phyloP scores from a whole-genome alignment of 139 green algal species.

The Chlorella sp. region DNA sequence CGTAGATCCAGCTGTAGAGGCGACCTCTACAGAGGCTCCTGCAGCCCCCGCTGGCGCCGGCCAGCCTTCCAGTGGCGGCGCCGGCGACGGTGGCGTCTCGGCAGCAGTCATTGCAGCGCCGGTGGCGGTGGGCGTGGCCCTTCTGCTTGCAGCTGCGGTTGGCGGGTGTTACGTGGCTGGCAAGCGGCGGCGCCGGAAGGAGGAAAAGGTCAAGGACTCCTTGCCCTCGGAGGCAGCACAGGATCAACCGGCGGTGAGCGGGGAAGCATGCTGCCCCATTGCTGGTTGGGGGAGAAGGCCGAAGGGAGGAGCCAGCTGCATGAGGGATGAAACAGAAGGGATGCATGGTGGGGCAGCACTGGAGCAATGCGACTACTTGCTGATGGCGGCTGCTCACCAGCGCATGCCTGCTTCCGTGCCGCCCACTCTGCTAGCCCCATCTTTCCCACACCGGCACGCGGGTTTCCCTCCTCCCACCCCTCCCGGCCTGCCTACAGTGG shows the following conservation, averaged over 20 bases:
- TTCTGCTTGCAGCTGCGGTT: background rate
- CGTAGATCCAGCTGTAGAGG: too few species aligned
- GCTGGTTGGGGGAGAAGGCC: background rate
- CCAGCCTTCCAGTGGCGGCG: background rate
- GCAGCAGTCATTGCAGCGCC: slow-evolving; percentile 4
- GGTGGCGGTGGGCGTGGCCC: background rate
- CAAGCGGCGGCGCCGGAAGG: background rate
- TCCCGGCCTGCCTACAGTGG: background rate
- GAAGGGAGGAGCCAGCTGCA: background rate
- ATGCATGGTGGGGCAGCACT: background rate
- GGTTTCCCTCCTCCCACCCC: too few species aligned
- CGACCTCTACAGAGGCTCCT: too few species aligned
- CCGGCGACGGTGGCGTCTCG: background rate
- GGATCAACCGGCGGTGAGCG: background rate
- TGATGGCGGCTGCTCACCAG: too few species aligned
- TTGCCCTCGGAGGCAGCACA: background rate
- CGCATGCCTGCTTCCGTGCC: too few species aligned
- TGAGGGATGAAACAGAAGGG: background rate
- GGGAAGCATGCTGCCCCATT: background rate
- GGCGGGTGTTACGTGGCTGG: background rate
- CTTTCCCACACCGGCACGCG: too few species aligned
- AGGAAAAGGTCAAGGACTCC: background rate
- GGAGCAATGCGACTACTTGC: too few species aligned
- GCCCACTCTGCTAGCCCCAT: too few species aligned
- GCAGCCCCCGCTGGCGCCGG: background rate